Conservation (phyloP, 352 stramenopile species). For the Phytophthora syringae region DNA sequence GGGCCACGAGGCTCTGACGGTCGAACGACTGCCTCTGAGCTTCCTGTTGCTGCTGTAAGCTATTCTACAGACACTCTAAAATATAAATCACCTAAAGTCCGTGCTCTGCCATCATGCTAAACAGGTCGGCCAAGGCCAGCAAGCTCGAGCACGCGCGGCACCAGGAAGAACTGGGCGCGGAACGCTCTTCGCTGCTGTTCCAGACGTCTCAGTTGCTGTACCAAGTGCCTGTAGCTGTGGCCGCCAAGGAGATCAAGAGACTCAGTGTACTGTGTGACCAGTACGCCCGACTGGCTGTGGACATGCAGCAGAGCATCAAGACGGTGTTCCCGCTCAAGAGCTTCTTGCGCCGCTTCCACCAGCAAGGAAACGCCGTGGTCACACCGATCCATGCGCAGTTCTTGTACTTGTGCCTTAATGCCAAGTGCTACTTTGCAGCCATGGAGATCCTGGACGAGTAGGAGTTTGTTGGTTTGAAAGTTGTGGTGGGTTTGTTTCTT, state of each 20-base stretch:
- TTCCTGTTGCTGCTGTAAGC: conserved; percentile 59
- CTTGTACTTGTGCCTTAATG: conserved; percentile 81
- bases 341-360: conserved; percentile 68
- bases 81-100: neutral
- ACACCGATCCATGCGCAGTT: conserved; percentile 76
- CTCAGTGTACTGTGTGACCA: conserved; percentile 61
- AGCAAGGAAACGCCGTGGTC: conserved; percentile 58
- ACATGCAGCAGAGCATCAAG: conserved; percentile 64
- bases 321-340: conserved; percentile 73
- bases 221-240: conserved; percentile 53
- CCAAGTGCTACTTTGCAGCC: conserved; percentile 82
- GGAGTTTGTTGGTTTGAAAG: conserved; percentile 15
- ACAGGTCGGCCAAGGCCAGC: conserved; percentile 53
- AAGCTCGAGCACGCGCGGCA: conserved; percentile 58
- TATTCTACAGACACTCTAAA: neutral
- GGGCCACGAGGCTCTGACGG: conserved; percentile 51
- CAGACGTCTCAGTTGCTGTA: conserved; percentile 66
- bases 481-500: neutral
- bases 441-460: conserved; percentile 75
- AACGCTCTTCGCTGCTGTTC: conserved; percentile 34
- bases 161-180: conserved; percentile 26
- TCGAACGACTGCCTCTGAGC: conserved; percentile 58
- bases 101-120: neutral
- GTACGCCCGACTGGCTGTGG: conserved; percentile 55
- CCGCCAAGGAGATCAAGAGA: conserved; percentile 64